Base-by-base conservation (phyloP, 225 moss, liverwort and hornwort species). In the Asterella californica region DNA sequence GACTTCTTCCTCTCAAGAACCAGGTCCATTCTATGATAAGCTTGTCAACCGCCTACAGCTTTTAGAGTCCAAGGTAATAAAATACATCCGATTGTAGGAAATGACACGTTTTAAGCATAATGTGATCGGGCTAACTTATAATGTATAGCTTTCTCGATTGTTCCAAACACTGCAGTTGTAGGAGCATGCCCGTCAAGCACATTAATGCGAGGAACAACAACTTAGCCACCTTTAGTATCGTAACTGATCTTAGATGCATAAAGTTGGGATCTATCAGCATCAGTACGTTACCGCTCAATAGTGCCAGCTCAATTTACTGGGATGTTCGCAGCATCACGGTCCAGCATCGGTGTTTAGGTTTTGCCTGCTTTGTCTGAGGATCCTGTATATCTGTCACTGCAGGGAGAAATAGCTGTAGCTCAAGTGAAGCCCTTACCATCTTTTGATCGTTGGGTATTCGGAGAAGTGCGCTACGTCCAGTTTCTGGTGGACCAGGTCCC, bases 11-110 rank as follows among this genome's bases (percentile, higher is more conserved):
- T 53, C 70, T 33, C 84, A 83, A 66, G 90, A 86, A 61, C 81
- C 60, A 49, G 87, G 81, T 70, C 93, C 94, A 45, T 93, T 97
- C 59, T 97, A 94, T 63, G 97, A 94, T 74, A 95, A 97, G 83
- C 94, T 97, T 75, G 97, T 97, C 69, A 93, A 93, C 72, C 90
- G 97, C 78, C 84, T 97, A 72, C 97, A 97, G 80, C 94, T 97
- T 70, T 78, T 97, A 82, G 97, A 97, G 75, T 94, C 94, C 71
- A 97, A 97, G 94, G 97, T 97, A 78, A 72, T 27, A 12, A 33
- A 3, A 30, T 30, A 12, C 1, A 1, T 52, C 1, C 1, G 52
- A 12, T 52, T 52, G n/a, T 52, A 10, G 17, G 17, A 52, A 17
- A 52, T 52, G 12, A 10, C 52, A n/a, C n/a, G n/a, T n/a, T 11